Evolutionary conservation across 139 green algal species (phyloP).

Genomic region (Yamagishiella unicocca): DNA sequence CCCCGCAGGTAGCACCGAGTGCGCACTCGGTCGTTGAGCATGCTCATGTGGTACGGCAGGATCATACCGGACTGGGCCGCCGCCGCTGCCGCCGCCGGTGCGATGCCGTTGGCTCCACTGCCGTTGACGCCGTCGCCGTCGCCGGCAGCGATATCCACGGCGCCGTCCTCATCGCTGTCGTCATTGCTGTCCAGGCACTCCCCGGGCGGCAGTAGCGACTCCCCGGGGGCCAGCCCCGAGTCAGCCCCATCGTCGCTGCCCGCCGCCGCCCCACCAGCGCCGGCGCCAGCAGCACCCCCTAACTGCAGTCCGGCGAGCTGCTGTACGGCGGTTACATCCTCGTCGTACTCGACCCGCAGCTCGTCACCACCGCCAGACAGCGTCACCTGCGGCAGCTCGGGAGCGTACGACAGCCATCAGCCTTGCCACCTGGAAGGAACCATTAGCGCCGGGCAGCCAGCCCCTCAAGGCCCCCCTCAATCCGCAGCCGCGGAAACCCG

Average conservation of each 20-base stretch:
- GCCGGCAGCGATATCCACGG: background rate
- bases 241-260: background rate
- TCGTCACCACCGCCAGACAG: background rate
- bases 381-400: slow-evolving; percentile 1
- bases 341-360: slow-evolving; percentile 40
- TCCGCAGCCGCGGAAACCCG: no score
- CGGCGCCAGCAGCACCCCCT: background rate
- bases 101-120: background rate
- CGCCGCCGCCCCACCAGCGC: background rate
- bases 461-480: no score
- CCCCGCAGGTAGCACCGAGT: slow-evolving; percentile 9
- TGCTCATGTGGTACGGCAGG: slow-evolving; percentile 62
- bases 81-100: background rate
- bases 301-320: background rate
- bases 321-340: slow-evolving; percentile 25
- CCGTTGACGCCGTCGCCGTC: background rate
- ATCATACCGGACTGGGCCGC: background rate
- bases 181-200: background rate
- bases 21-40: slow-evolving; percentile 57
- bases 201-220: slow-evolving; percentile 3
- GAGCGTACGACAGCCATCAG: no score
- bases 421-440: no score
- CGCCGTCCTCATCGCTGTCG: background rate
- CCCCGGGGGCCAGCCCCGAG: background rate
- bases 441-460: no score